Evolutionary conservation across 768 basidiomycete species (phyloP), one percentile per base, ranked within the genome.

Genomic region (Melanogaster broomeanus): DNA sequence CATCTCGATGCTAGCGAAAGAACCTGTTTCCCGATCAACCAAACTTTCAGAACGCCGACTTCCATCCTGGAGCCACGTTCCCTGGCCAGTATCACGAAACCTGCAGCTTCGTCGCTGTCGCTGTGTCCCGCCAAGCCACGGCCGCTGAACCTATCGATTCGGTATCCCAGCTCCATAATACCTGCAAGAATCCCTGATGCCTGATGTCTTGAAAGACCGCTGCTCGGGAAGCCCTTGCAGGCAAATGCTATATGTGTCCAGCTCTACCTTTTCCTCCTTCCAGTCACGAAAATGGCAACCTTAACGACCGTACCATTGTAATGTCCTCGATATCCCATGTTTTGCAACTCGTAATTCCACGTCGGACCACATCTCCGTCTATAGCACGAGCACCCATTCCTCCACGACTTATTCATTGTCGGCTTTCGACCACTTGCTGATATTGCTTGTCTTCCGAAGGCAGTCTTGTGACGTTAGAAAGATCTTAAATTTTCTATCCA

Each of bases 41-140:
- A 42, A 10, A 42, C 22, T n/a, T 18, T 25, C 22, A 24, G 27
- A 42, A 16, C 24, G 22, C 25, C 16, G 38, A 21, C 55, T 65
- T 62, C 55, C 56, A 55, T 63, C 43, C 42, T 63, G 55, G 49
- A 55, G 33, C 39, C 47, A 15, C 52, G 41, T 49, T 49, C 8
- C 7, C 45, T 35, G 33, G 43, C 40, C 18, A n/a, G 49, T 41
- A 45, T 38, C 37, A 46, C 24, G 27, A 28, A 25, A 15, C 22
- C 10, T 11, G 6, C 41, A n/a, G 41, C 41, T 24, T 28, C 41
- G 27, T 16, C 41, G n/a, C n/a, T n/a, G 27, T 16, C 41, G 10
- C 24, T 19, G 24, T 22, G 24, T 24, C 24, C 25, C 6, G 25
- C 9, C 22, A 42, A 16, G 27, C 25, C 3, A 25, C 19, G 25